A percentile compares a stretch with the other conserved stretches of the same genome.
Evolutionary conservation across 257 asterid species (phyloP).

Genomic region (Catharanthus roseus): DNA sequence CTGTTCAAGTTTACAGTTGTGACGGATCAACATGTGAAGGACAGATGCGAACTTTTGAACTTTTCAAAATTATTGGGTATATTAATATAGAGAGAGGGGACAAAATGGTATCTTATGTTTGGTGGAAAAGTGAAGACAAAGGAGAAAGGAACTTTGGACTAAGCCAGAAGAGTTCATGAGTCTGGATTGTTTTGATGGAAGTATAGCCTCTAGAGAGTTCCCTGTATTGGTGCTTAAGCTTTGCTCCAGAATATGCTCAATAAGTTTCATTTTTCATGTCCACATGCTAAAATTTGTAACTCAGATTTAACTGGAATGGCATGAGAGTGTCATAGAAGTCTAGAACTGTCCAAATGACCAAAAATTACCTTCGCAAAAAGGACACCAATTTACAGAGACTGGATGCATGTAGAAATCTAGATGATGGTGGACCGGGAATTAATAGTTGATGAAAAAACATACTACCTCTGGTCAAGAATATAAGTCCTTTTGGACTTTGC

Average conservation of each 20-base stretch:
- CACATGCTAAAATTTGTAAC: too few relatives aligned
- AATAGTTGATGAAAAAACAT: too few relatives aligned
- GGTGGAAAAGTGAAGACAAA: neutral
- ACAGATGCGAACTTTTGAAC: neutral
- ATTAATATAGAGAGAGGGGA: neutral
- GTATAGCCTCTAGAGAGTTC: neutral
- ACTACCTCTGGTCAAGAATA: too few relatives aligned
- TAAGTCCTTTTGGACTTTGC: too few relatives aligned
- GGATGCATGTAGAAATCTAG: neutral
- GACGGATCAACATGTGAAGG: neutral
- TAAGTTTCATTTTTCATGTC: too few relatives aligned
- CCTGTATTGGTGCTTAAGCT: neutral
- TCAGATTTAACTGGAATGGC: too few relatives aligned
- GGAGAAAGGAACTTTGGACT: neutral
- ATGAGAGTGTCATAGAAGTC: too few relatives aligned
- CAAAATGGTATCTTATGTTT: neutral
- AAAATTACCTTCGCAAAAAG: too few relatives aligned
- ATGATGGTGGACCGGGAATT: neutral
- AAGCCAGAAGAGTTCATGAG: neutral
- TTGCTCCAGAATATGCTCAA: too few relatives aligned
- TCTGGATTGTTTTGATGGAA: neutral
- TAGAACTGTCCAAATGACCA: too few relatives aligned
- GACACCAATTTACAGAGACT: too few relatives aligned
- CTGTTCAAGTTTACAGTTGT: neutral
- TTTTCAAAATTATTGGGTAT: neutral